Percentiles rank a stretch among this genome's conserved stretches.
Evolutionary conservation across 129 eudicot genomes (phyloP).

Genomic region (Arctium minus): DNA sequence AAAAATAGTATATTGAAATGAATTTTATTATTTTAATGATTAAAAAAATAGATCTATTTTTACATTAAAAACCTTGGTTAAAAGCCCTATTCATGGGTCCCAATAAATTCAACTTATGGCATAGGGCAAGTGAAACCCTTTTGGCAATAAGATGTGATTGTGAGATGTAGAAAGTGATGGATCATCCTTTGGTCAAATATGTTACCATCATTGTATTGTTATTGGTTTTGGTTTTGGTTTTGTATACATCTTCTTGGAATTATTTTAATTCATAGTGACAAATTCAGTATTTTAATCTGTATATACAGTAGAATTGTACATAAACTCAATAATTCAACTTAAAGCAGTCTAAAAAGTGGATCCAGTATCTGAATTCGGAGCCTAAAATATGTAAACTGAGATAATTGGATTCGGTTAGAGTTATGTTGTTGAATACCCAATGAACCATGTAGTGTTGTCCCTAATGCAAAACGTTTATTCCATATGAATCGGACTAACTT

Average conservation of each 20-base stretch:
- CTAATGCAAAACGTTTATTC: not conserved
- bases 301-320: too few relatives aligned
- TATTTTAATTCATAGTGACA: not conserved
- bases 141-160: constrained; percentile 18
- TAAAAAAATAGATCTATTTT: not conserved
- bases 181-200: not conserved
- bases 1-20: not conserved
- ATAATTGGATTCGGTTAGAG: not conserved
- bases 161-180: constrained; percentile 16
- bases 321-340: too few relatives aligned
- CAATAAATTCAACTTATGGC: constrained; percentile 14
- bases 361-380: too few relatives aligned
- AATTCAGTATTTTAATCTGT: not conserved
- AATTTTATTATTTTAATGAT: not conserved
- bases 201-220: not conserved
- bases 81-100: constrained; percentile 16
- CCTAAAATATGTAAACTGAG: too few relatives aligned
- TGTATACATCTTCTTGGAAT: not conserved
- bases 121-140: constrained; percentile 27
- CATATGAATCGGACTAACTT: not conserved
- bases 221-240: not conserved
- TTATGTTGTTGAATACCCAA: not conserved
- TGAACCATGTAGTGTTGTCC: not conserved
- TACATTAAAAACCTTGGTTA: not conserved
- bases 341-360: too few relatives aligned